Percentiles rank a stretch among this genome's conserved stretches.
Evolutionary conservation across 108 stramenopile species (phyloP).

Genomic region (Cyclotella cryptica): DNA sequence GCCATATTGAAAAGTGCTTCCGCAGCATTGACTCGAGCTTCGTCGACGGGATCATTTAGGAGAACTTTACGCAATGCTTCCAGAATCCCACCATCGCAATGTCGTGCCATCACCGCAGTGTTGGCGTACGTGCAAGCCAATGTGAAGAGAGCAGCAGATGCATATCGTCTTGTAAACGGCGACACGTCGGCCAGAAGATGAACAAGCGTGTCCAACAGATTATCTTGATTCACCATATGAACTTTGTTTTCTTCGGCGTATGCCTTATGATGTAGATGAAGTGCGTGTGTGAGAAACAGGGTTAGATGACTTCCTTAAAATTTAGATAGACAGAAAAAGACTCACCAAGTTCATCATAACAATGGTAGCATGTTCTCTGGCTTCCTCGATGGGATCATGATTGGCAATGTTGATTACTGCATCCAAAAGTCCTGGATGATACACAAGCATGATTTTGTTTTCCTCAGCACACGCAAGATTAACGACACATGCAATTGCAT

Average conservation of each 20-base stretch:
- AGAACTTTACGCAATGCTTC: slow-evolving; percentile 49
- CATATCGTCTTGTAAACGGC: slow-evolving; percentile 57
- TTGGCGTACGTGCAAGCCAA: slow-evolving; percentile 60
- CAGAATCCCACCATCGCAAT: slow-evolving; percentile 58
- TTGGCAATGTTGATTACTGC: slow-evolving; percentile 51
- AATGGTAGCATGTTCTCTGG: slow-evolving; percentile 60
- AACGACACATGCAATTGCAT: slow-evolving; percentile 50
- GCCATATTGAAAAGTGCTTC: slow-evolving; percentile 57
- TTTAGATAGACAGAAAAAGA: not conserved
- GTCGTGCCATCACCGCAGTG: slow-evolving; percentile 51
- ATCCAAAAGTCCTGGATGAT: slow-evolving; percentile 51
- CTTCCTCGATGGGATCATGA: slow-evolving; percentile 57
- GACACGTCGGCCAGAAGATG: slow-evolving; percentile 49
- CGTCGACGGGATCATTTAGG: slow-evolving; percentile 52
- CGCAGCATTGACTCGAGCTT: slow-evolving; percentile 56
- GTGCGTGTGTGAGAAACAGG: not conserved
- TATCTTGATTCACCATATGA: slow-evolving; percentile 56
- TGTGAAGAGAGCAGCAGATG: slow-evolving; percentile 63
- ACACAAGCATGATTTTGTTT: slow-evolving; percentile 51
- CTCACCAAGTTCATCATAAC: slow-evolving; percentile 62
- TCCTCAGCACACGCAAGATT: slow-evolving; percentile 59
- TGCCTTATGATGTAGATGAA: slow-evolving; percentile 23
- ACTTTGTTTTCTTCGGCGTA: slow-evolving; percentile 66
- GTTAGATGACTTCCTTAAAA: not conserved
- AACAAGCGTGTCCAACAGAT: slow-evolving; percentile 54